Evolutionary conservation across 1,284 basidiomycete species (phyloP).

Genomic region (Rhodotorula sp.): DNA sequence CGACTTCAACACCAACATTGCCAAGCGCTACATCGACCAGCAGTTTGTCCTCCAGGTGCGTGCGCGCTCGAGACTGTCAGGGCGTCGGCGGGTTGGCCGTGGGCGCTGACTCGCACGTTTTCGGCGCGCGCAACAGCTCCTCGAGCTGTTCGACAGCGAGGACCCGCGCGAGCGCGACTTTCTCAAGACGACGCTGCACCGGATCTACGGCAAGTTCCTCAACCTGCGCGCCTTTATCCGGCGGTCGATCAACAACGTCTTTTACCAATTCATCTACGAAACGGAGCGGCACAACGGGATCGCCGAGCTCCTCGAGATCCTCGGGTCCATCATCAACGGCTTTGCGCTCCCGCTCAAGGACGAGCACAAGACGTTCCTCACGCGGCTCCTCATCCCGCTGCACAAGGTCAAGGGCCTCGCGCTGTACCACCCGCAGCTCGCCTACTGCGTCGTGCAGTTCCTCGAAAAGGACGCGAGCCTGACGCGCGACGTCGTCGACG

Average conservation of each 20-base stretch:
- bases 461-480: conserved; percentile 91
- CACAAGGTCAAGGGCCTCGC: conserved; percentile 98
- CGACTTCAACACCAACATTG: conserved; percentile 97
- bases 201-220: conserved; percentile 99
- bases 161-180: conserved; percentile 99
- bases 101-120: neutral
- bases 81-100: too few species aligned
- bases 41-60: conserved; percentile 77
- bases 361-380: conserved; percentile 98
- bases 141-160: conserved; percentile 98
- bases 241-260: conserved; percentile 99
- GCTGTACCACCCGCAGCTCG: conserved; percentile 96
- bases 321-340: conserved; percentile 99
- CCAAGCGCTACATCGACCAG: conserved; percentile 97
- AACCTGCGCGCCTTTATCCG: conserved; percentile 98
- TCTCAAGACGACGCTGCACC: conserved; percentile 96
- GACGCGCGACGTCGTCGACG: conserved; percentile 94
- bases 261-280: conserved; percentile 99
- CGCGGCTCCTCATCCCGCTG: conserved; percentile 90
- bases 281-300: conserved; percentile 99
- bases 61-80: neutral
- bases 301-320: conserved; percentile 95
- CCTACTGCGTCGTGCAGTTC: conserved; percentile 99
- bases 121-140: conserved; percentile 58
- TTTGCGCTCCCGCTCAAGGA: conserved; percentile 98